Evolutionary conservation across 192 early-diverging fungal genomes (phyloP), one percentile per base, ranked within the genome.

Genomic region (Coemansia sp.): DNA sequence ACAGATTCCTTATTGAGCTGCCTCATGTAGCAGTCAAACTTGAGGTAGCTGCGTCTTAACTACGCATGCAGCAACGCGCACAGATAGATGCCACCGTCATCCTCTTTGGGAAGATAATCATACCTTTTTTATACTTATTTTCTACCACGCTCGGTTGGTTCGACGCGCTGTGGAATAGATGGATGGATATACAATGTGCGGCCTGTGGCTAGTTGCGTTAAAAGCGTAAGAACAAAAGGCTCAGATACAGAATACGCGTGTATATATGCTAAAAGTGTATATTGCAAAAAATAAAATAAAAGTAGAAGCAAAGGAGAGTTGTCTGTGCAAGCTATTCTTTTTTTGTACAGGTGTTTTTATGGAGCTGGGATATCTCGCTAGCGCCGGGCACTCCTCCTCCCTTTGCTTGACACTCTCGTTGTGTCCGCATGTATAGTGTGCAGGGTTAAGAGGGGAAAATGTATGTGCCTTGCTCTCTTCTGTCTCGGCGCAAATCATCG

Each of bases 371-470:
- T 46, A 46, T 46, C 39, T 17, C 3, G 39, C 39, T 46, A 14
- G 39, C 39, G 39, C 39, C 14, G 11, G 39, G 11, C 39, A 46
- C 39, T 46, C 39, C 39, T 14, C 39, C 39, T 46, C 39, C 39
- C 39, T 46, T 46, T 46, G 39, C 54, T 54, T 5, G 27, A 46
- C 66, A 74, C 71, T 74, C 71, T 74, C 71, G 54, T 24, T 57
- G 61, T 14, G 33, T 23, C 22, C 51, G 3, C 2, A 56, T n/a
- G 71, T 74, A 74, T 74, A 74, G 71, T 72, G 64, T 60, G 54
- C 63, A 60, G 56, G 56, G 63, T n/a, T 21, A 54, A 50, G 50
- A 52, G 23, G 56, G 21, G 59, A n/a, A 61, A 61, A 50, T 61
- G 32, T 30, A 64, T 64, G 63, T 64, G 51, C 23, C 20, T 22